phyloP scores from a whole-genome alignment of 495 filamentous ascomycete genomes.

The Chlorociboria aeruginascens region DNA sequence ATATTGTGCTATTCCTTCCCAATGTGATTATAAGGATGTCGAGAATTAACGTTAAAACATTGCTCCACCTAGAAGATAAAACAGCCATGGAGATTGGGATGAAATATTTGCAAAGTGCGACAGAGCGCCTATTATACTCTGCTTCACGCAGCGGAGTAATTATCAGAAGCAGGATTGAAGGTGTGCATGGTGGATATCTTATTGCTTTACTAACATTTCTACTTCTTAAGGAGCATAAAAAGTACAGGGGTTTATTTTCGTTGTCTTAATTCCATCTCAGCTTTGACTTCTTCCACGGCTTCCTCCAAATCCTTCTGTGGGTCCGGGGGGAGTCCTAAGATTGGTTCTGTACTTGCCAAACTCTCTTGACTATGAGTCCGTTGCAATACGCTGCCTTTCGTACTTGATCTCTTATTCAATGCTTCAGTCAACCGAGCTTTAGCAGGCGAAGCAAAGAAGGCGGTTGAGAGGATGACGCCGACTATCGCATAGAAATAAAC shows the following conservation, averaged over 20 bases:
- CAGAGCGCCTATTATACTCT: no score
- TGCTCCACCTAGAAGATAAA: no score
- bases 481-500: conserved; percentile 84
- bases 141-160: no score
- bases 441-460: conserved; percentile 70
- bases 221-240: background rate
- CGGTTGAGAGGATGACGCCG: conserved; percentile 48
- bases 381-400: conserved; percentile 12
- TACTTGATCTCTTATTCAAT: conserved; percentile 44
- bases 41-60: no score
- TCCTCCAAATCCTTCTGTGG: conserved; percentile 68
- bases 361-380: conserved; percentile 11
- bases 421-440: conserved; percentile 45
- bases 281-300: conserved; percentile 60
- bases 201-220: no score
- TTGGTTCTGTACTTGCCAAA: conserved; percentile 24
- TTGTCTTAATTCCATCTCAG: conserved; percentile 42
- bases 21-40: no score
- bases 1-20: no score
- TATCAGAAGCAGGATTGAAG: no score
- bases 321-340: conserved; percentile 69
- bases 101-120: no score
- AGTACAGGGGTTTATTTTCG: background rate
- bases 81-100: no score
- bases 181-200: no score